Evolutionary conservation across 2,329 filamentous ascomycete species (phyloP).

Genomic region (Colletotrichum camelliae): DNA sequence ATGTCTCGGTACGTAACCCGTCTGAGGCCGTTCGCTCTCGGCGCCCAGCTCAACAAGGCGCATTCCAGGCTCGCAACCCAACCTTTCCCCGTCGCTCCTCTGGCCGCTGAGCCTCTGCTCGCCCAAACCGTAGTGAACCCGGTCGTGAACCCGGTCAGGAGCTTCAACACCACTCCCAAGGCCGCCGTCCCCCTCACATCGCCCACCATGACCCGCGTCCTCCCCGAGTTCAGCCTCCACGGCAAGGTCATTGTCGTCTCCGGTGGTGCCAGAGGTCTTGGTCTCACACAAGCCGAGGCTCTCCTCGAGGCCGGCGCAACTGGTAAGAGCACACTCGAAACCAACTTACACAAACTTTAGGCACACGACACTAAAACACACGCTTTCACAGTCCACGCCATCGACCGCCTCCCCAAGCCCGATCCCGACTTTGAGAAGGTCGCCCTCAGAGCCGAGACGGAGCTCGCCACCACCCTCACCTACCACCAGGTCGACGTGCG

Average conservation of each 20-base stretch:
- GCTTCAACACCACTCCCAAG: conserved; percentile 12
- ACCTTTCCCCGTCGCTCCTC: neutral
- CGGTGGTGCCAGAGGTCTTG: conserved; percentile 78
- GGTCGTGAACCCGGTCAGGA: neutral
- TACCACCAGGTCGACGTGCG: conserved; percentile 85
- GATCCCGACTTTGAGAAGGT: conserved; percentile 68
- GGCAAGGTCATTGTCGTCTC: conserved; percentile 79
- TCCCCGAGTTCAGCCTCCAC: conserved; percentile 79
- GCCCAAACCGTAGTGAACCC: neutral
- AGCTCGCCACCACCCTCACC: conserved; percentile 70
- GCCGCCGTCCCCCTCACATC: conserved; percentile 8
- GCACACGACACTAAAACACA: neutral
- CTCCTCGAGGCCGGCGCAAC: conserved; percentile 80
- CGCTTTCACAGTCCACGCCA: conserved; percentile 61
- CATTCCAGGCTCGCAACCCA: neutral
- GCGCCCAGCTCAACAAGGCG: conserved; percentile 1
- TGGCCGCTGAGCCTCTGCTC: neutral
- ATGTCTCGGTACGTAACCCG: conserved; percentile 20
- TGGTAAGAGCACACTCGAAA: conserved; percentile 39
- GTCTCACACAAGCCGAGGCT: conserved; percentile 79
- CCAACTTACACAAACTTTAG: neutral
- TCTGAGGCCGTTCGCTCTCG: conserved; percentile 3
- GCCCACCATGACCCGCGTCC: conserved; percentile 28
- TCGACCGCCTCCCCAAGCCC: conserved; percentile 62
- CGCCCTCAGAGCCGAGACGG: conserved; percentile 64